Evolutionary conservation across 225 moss, liverwort and hornwort species (phyloP), one percentile per base, ranked within the genome.

Genomic region (Asterella californica): DNA sequence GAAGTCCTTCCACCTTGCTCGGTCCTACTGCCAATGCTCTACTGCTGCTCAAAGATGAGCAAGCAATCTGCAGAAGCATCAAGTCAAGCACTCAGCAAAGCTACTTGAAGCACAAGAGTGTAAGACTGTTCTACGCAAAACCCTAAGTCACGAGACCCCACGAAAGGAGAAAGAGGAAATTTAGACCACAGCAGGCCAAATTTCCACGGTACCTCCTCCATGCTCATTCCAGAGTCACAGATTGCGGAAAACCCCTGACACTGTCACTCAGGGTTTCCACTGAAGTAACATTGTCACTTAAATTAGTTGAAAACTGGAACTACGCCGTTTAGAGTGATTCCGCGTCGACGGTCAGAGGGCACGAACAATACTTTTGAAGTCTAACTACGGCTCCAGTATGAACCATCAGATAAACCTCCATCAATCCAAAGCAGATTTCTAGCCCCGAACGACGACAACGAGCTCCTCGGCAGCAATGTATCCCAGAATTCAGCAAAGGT

Each of bases 41-140:
- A 83, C 84, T 88, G 81, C 85, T 87, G 81, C 90, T 88, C 34
- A 92, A 79, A 12, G 93, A 92, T 15, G 90, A 84, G 67, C 89
- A 90, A 78, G 88, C 95, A 90, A 92, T 89, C 99, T 99, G 85
- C 83, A 75, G 55, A 29, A 82, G 33, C 72, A 38, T 34, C 53
- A 21, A 34, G 48, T 48, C 24, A 5, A 9, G 71, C 71, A 71
- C 22, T 71, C 71, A 71, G 47, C 47, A 71, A 71, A 70, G 22
- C 42, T 9, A 21, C 0, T 19, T 25, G 7, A 38, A 18, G 17
- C 15, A 45, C 36, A 42, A 70, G 36, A n/a, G 52, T 10, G 25
- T 22, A 24, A 0, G 38, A 42, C 15, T 9, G 11, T 42, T 14
- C 76, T 42, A 8, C 38, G 68, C 38, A 54, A 76, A 76, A 76